Conservation (phyloP, 2,329 filamentous ascomycete genomes). For the Fusarium begoniae region DNA sequence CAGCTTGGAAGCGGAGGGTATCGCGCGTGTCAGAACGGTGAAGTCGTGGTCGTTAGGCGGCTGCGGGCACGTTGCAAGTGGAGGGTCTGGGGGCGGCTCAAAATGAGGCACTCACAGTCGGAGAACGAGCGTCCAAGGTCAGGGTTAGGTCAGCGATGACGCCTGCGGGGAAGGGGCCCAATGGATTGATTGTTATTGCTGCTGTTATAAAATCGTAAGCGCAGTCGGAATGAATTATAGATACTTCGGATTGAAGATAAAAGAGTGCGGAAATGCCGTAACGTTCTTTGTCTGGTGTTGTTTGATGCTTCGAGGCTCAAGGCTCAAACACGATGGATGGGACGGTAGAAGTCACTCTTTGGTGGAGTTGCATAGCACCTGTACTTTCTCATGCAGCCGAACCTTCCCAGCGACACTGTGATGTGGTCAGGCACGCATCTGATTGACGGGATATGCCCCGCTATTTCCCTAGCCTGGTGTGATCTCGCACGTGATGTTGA, state of each 20-base stretch:
- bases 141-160: constrained; percentile 54
- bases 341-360: constrained; percentile 47
- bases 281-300: constrained; percentile 38
- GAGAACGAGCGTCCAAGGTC: constrained; percentile 43
- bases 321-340: constrained; percentile 28
- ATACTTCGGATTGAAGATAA: constrained; percentile 18
- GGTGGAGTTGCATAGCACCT: constrained; percentile 47
- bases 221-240: constrained; percentile 11
- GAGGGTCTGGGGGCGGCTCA: constrained; percentile 45
- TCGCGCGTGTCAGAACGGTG: constrained; percentile 33
- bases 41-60: constrained; percentile 29
- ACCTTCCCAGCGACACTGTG: constrained; percentile 29
- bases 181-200: constrained; percentile 29
- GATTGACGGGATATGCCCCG: constrained; percentile 28
- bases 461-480: constrained; percentile 29
- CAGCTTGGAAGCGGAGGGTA: constrained; percentile 30
- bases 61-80: constrained; percentile 39
- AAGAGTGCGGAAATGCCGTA: constrained; percentile 15
- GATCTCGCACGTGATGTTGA: constrained; percentile 37
- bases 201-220: constrained; percentile 16
- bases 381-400: constrained; percentile 47
- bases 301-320: constrained; percentile 37
- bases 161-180: constrained; percentile 44
- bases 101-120: constrained; percentile 50
- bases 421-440: constrained; percentile 25